Percentiles rank a stretch among this genome's conserved stretches.
Conservation (phyloP, 768 basidiomycete species). For the Lactarius evosmus region DNA sequence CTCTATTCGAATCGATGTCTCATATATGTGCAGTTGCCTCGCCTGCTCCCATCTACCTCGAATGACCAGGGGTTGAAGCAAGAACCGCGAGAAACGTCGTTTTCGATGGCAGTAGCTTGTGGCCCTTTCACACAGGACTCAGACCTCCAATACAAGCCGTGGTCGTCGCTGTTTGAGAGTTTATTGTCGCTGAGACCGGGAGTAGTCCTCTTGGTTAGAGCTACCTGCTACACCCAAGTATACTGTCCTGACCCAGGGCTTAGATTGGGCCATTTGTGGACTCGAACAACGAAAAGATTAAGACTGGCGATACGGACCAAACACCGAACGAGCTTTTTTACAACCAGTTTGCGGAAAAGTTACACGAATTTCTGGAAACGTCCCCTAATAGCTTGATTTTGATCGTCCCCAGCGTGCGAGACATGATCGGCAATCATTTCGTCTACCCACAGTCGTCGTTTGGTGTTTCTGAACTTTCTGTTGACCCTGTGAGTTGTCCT, state of each 20-base stretch:
- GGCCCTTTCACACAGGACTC: constrained; percentile 85
- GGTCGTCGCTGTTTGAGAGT: constrained; percentile 59
- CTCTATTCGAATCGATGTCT: constrained; percentile 1
- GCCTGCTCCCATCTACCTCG: constrained; percentile 45
- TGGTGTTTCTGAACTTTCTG: constrained; percentile 37
- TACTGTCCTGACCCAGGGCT: constrained; percentile 6
- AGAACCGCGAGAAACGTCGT: constrained; percentile 43
- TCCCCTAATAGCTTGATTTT: constrained; percentile 72
- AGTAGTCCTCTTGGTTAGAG: constrained; percentile 69
- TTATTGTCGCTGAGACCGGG: constrained; percentile 65
- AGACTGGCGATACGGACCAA: constrained; percentile 66
- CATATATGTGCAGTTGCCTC: constrained; percentile 52
- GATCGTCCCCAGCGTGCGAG: constrained; percentile 78
- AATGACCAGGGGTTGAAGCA: constrained; percentile 36
- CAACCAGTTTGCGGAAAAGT: constrained; percentile 52
- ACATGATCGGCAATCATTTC: constrained; percentile 72
- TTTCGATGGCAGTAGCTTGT: constrained; percentile 68
- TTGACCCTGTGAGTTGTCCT: constrained; percentile 49
- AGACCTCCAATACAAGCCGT: constrained; percentile 72
- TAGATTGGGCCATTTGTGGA: constrained; percentile 95
- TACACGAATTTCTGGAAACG: constrained; percentile 54
- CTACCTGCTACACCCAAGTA: neutral
- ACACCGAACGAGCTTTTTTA: constrained; percentile 68
- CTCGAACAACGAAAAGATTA: constrained; percentile 66
- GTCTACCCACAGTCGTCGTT: constrained; percentile 83